Base-by-base conservation (phyloP, 306 rosid genomes). In the Rubus idaeus region DNA sequence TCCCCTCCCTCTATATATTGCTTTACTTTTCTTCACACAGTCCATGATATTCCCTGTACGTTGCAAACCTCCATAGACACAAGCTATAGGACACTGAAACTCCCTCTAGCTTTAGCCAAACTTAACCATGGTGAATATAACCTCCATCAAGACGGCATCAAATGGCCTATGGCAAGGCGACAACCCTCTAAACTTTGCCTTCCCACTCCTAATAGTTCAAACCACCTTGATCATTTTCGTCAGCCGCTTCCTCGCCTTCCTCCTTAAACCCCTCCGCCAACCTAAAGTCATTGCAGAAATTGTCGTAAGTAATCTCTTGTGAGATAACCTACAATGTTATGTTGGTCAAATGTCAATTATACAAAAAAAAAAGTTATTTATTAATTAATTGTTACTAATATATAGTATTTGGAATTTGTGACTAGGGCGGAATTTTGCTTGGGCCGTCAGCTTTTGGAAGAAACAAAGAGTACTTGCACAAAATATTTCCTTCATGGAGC, bases 201-300 rank as follows among this genome's bases (percentile, higher is more conserved):
- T 94, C 84, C 98, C 98, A 8, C 92, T 94, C 11, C 84, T 94
- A 3, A 91, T 88, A 3, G 37, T 88, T 50, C 98, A 94, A 68
- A 84, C 75, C 72, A 80, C 75, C 64, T 49, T 91, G 5, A 85
- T 94, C 68, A 81, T 94, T 42, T 5, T 71, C 42, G 67, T 91
- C 5, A 75, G 83, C 57, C 96, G 96, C 80, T 69, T 74, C 85
- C 94, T 94, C 16, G 84, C 91, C 6, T 77, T 91, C 71, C 82
- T 90, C 56, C 75, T 91, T 85, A 93, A 93, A 70, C 96, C 98
- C 39, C 96, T 93, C 75, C 94, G 91, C 7, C 97, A 94, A 53
- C 98, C 97, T 39, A 91, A 87, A 85, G 98, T 91, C 80, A 89
- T 94, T 0, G 97, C 96, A 0, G 98, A 94, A 46, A 94, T 94